Evolutionary conservation across 441 rosid genomes (phyloP).

Genomic region (Croton setiger): DNA sequence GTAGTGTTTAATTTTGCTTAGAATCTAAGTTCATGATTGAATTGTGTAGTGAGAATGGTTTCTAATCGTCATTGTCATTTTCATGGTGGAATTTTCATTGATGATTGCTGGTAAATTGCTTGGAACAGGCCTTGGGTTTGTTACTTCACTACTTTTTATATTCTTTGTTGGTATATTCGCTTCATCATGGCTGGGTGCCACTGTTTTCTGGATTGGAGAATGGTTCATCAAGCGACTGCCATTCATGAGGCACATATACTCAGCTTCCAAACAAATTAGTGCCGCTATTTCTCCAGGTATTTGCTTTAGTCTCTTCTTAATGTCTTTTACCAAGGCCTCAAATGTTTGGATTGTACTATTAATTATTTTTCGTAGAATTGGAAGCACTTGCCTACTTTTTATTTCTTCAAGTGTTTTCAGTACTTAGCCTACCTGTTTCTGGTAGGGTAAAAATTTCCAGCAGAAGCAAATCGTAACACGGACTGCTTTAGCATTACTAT

Average conservation of each 20-base stretch:
- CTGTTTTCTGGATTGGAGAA: conserved; percentile 80
- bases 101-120: conserved; percentile 13
- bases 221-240: conserved; percentile 99
- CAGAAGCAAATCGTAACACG: background rate
- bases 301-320: background rate
- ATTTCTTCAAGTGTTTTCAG: background rate
- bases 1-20: background rate
- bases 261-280: conserved; percentile 95
- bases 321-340: background rate
- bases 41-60: background rate
- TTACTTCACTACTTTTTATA: conserved; percentile 81
- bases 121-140: conserved; percentile 78
- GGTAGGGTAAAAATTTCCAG: background rate
- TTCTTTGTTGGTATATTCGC: conserved; percentile 92
- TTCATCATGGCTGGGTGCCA: conserved; percentile 97
- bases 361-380: background rate
- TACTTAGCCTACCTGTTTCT: background rate
- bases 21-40: background rate
- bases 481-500: background rate
- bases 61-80: conserved; percentile 17
- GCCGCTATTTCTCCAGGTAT: conserved; percentile 92
- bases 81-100: background rate
- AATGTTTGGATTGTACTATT: background rate
- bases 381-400: background rate
- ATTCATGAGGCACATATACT: conserved; percentile 82